Conservation (phyloP, 2,329 filamentous ascomycete genomes). For the Fusarium bulbicola region DNA sequence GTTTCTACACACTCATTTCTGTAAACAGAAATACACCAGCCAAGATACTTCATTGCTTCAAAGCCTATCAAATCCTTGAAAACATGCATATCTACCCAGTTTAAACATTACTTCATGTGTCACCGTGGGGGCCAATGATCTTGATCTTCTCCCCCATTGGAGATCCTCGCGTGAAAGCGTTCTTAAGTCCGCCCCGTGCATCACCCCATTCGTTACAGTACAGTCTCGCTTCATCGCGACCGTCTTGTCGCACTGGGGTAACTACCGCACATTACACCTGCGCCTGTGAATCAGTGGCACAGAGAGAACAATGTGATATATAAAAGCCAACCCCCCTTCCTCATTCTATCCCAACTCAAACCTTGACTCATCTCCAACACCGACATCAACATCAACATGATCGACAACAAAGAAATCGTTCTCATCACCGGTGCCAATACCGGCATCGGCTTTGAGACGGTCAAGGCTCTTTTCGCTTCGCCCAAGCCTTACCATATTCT, state of each 20-base stretch:
- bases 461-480: slow-evolving; percentile 63
- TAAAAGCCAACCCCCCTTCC: neutral
- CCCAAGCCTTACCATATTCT: slow-evolving; percentile 62
- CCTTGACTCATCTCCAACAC: neutral
- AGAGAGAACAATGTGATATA: neutral
- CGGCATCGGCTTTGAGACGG: slow-evolving; percentile 66
- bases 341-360: neutral
- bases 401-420: slow-evolving; percentile 51
- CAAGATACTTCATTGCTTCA: neutral
- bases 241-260: neutral
- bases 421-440: slow-evolving; percentile 70
- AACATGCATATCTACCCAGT: neutral
- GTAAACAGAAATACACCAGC: neutral
- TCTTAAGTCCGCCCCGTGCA: slow-evolving; percentile 11
- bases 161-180: neutral
- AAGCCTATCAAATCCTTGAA: neutral
- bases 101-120: neutral
- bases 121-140: neutral
- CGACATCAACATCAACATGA: slow-evolving; percentile 22
- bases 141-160: neutral
- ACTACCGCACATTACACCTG: neutral
- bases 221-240: neutral
- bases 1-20: neutral
- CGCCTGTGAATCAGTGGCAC: slow-evolving; percentile 2
- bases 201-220: neutral